Evolutionary conservation across 306 rosid species (phyloP).

Genomic region (Sesbania bispinosa): DNA sequence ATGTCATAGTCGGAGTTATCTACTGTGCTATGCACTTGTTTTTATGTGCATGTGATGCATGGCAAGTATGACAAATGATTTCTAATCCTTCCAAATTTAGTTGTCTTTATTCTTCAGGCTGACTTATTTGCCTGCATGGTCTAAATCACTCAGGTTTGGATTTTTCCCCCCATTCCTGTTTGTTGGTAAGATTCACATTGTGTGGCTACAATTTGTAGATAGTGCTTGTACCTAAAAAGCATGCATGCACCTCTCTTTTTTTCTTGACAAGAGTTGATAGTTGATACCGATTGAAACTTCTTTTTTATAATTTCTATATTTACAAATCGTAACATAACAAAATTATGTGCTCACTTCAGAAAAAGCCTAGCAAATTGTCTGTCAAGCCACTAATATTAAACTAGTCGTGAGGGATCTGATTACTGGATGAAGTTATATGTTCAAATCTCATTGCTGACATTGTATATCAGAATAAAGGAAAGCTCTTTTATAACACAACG

Average conservation of each 20-base stretch:
- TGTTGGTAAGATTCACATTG: conserved; percentile 13
- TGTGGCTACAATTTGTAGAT: conserved; percentile 27
- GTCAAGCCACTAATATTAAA: too few relatives aligned
- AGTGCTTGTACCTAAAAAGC: not conserved
- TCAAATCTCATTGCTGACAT: too few relatives aligned
- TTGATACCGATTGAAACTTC: not conserved
- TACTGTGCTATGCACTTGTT: not conserved
- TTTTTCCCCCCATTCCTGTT: not conserved
- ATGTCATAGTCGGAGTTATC: not conserved
- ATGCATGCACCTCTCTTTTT: not conserved
- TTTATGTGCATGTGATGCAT: conserved; percentile 25
- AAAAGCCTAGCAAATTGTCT: too few relatives aligned
- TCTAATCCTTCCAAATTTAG: conserved; percentile 25
- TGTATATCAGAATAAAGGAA: too few relatives aligned
- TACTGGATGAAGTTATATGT: too few relatives aligned
- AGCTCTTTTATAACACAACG: too few relatives aligned
- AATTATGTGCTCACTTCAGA: too few relatives aligned
- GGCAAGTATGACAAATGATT: conserved; percentile 6
- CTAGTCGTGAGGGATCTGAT: too few relatives aligned
- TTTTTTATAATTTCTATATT: too few relatives aligned
- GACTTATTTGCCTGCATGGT: conserved; percentile 12
- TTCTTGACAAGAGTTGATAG: not conserved
- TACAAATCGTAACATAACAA: too few relatives aligned
- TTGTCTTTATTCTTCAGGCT: not conserved
- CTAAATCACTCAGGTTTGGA: conserved; percentile 17